A percentile compares a stretch with the other conserved stretches of the same genome.
phyloP scores from a whole-genome alignment of 2,329 filamentous ascomycete species.

The Aspergillus aculeatinus region DNA sequence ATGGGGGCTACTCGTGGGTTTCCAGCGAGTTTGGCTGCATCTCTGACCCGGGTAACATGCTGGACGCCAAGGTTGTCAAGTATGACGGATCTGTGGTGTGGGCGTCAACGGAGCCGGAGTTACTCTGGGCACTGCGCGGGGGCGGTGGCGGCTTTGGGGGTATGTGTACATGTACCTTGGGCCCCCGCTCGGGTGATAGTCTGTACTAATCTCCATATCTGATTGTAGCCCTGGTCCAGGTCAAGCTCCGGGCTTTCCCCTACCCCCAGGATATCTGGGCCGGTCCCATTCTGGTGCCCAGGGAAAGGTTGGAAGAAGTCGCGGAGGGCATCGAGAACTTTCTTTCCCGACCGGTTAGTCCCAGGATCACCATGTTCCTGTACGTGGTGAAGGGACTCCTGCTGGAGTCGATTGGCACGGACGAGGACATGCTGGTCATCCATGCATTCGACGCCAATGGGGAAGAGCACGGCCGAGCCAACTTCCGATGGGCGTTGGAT shows the following conservation, averaged over 20 bases:
- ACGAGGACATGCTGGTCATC: conserved; percentile 13
- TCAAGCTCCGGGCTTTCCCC: conserved; percentile 9
- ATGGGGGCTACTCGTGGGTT: conserved; percentile 43
- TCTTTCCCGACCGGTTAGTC: neutral
- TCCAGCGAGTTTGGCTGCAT: conserved; percentile 39
- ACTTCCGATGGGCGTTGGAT: conserved; percentile 41
- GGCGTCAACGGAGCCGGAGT: conserved; percentile 40
- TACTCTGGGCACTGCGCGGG: conserved; percentile 43
- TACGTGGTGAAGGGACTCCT: conserved; percentile 13
- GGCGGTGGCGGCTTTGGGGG: conserved; percentile 24
- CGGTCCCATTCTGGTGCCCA: conserved; percentile 14
- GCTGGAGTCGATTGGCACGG: conserved; percentile 5
- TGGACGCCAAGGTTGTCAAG: conserved; percentile 42
- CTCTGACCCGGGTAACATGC: conserved; percentile 43
- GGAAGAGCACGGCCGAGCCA: conserved; percentile 50
- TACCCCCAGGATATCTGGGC: conserved; percentile 18
- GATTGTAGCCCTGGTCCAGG: conserved; percentile 2
- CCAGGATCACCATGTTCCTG: conserved; percentile 15
- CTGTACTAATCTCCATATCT: neutral
- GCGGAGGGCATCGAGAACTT: conserved; percentile 9
- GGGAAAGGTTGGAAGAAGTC: conserved; percentile 6
- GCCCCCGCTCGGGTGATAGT: conserved; percentile 13
- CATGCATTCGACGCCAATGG: conserved; percentile 38
- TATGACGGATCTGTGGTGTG: conserved; percentile 39
- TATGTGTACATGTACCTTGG: too few species aligned